These are phyloP conservation scores for Citrullus mucosospermus DNA, from an alignment of 306 rosid species.

Conservation along the genomic window DNA sequence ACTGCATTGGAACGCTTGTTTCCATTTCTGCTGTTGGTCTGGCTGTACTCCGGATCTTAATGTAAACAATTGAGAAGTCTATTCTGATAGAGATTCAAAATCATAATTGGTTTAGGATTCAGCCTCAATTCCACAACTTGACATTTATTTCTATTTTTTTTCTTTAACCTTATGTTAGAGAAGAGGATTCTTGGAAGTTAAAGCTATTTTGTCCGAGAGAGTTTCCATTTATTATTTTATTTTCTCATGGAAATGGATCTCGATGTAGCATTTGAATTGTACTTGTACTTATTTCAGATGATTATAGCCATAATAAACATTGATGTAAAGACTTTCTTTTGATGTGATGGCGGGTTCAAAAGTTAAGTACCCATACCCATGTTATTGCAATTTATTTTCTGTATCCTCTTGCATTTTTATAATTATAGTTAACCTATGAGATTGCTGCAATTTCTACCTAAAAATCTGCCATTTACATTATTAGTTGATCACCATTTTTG, in stretches of 20 bases:
- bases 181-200: background rate
- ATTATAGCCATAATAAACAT: background rate
- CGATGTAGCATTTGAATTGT: background rate
- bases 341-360: background rate
- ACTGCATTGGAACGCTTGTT: slow-evolving; percentile 93
- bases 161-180: background rate
- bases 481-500: no score
- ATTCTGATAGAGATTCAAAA: background rate
- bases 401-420: background rate
- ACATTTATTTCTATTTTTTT: background rate
- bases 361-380: background rate
- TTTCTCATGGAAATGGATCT: background rate
- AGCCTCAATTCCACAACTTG: background rate
- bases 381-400: background rate
- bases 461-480: no score
- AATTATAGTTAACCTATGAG: background rate
- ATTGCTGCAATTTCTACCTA: no score
- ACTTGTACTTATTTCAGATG: background rate
- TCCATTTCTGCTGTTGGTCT: slow-evolving; percentile 96
- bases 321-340: background rate
- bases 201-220: background rate
- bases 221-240: background rate
- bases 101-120: background rate
- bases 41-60: slow-evolving; percentile 70
- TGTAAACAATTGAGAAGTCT: slow-evolving; percentile 24